phyloP scores from a whole-genome alignment of 768 basidiomycete genomes.

The Naganishia kalamii region DNA sequence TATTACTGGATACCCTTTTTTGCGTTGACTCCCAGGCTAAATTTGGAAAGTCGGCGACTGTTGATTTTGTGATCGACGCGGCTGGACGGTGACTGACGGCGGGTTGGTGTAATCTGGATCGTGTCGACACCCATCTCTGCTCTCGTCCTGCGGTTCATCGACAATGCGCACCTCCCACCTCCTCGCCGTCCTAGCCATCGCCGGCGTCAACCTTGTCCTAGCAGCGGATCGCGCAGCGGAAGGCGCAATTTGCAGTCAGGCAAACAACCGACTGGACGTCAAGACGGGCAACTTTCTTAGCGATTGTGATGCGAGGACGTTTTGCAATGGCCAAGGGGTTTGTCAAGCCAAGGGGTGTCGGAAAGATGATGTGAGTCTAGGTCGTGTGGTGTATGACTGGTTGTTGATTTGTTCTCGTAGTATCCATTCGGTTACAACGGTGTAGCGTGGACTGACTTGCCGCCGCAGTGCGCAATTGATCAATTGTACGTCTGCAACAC shows the following conservation, averaged over 20 bases:
- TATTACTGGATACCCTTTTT: neutral
- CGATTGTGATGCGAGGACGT: conserved; percentile 67
- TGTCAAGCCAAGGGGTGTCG: conserved; percentile 67
- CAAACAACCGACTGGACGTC: conserved; percentile 62
- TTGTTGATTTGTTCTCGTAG: conserved; percentile 17
- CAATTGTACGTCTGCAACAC: conserved; percentile 50
- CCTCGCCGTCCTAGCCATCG: neutral
- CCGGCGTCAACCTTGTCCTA: neutral
- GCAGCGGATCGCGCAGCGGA: neutral
- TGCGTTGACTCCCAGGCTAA: neutral
- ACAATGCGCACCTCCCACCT: neutral
- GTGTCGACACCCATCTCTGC: neutral
- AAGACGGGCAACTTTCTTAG: conserved; percentile 74
- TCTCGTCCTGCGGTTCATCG: neutral
- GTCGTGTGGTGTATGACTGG: conserved; percentile 30
- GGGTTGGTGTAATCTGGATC: no score
- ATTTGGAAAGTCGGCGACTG: neutral
- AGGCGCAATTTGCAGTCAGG: conserved; percentile 50
- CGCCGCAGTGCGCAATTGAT: conserved; percentile 58
- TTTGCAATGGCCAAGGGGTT: conserved; percentile 55
- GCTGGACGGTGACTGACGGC: no score
- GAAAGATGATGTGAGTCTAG: conserved; percentile 64
- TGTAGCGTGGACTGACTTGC: conserved; percentile 49
- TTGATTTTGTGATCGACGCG: neutral
- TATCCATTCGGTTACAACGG: conserved; percentile 45